Base-by-base conservation (phyloP, 108 stramenopile genomes). In the Aurantiochytrium sp. region DNA sequence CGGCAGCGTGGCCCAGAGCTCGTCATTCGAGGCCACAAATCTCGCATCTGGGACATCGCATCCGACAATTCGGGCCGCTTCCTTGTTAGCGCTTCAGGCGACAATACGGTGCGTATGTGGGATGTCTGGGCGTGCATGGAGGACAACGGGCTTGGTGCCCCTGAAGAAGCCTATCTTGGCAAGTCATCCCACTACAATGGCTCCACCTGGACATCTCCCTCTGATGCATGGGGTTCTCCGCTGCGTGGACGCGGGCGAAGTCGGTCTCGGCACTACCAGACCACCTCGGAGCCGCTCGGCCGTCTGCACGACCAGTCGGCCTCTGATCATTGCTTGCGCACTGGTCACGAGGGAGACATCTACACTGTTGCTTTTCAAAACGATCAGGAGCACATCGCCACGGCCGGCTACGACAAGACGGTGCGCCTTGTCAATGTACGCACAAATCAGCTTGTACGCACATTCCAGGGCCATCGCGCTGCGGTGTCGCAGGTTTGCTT, bases 351-450 rank as follows among this genome's bases (percentile, higher is more conserved):
- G 49, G 76, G 76, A 19, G 76, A 83, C 28, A 83, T 83, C 51
- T 83, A 83, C 4, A 53, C 76, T 8, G 76, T 83, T 12, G 76
- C 49, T 0, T 53, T 83, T 12, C 76, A 83, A 12, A 53, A 83
- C 23, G 76, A 83, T 23, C 76, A 83, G n/a, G 76, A 47, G 23
- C 76, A 83, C 28, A 47, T 83, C 19, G 76, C 23, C 28, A 83
- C 76, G 8, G 76, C 76, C 6, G 76, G 76, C 43, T 83, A 83
- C 51, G 76, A 83, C 51, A 83, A 83, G 23, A 83, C 76, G 49
- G 76, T 83, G n/a, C 76, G 76, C 4, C 76, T 83, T 4, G 76
- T 83, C 10, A 83, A 83, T 53, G 45, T 83, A 23, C 76, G 76
- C 18, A 83, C 76, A 18, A 83, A 83, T 23, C 76, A 83, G 76